Evolutionary conservation across 495 filamentous ascomycete genomes (phyloP).

Genomic region (Podospora pseudocomata): DNA sequence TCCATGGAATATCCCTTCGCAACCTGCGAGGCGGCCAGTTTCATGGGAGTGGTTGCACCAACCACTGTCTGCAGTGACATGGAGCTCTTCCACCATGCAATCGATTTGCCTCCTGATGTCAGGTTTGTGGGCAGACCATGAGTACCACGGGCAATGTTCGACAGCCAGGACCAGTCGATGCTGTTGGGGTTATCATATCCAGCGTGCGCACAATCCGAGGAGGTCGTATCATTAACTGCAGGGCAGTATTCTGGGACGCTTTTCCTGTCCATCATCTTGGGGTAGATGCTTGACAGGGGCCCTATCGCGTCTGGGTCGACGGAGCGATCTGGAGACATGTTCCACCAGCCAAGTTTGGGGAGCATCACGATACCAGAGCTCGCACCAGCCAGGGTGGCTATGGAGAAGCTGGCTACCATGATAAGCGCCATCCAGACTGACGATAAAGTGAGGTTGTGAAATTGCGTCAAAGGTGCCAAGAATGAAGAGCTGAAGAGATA

Average conservation of each 20-base stretch:
- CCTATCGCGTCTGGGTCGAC: background rate
- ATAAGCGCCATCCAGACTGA: background rate
- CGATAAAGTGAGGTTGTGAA: background rate
- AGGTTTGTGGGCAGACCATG: too few relatives aligned
- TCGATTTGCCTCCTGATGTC: too few relatives aligned
- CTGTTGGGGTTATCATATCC: background rate
- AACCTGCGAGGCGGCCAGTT: too few relatives aligned
- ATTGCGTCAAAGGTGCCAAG: background rate
- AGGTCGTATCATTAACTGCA: too few relatives aligned
- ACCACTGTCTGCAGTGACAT: too few relatives aligned
- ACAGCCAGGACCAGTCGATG: background rate
- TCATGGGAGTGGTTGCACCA: too few relatives aligned
- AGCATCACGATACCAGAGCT: constrained; percentile 8
- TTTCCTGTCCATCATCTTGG: background rate
- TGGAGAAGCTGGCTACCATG: background rate
- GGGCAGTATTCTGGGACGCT: too few relatives aligned
- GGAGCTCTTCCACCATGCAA: too few relatives aligned
- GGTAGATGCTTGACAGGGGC: background rate
- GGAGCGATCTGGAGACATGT: background rate
- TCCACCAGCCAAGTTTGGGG: background rate
- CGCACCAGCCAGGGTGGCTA: background rate
- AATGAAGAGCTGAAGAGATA: constrained; percentile 6
- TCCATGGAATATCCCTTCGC: too few relatives aligned
- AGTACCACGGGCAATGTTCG: too few relatives aligned
- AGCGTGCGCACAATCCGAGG: background rate